Evolutionary conservation across 257 asterid species (phyloP).

Genomic region (Primulina tabacum): DNA sequence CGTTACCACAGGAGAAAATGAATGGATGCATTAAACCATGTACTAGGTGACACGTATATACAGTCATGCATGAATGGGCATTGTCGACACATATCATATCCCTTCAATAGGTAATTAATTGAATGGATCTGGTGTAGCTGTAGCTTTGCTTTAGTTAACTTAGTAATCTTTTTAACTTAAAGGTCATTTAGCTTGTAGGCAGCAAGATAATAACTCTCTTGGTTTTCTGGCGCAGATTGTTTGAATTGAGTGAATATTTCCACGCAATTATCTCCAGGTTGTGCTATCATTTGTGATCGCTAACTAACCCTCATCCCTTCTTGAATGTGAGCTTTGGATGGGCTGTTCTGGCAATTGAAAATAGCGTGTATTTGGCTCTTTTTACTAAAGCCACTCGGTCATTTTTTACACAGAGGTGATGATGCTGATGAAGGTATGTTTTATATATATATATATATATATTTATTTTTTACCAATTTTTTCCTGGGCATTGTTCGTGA

Average conservation of each 20-base stretch:
- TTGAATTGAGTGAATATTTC: constrained; percentile 22
- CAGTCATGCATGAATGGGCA: constrained; percentile 28
- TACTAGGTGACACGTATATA: constrained; percentile 31
- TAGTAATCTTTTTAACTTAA: constrained; percentile 29
- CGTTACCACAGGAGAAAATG: constrained; percentile 38
- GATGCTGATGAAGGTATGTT: constrained; percentile 60
- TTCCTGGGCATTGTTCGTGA: too few species aligned
- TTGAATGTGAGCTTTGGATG: constrained; percentile 62
- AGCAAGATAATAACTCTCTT: constrained; percentile 27
- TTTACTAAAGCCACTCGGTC: constrained; percentile 38
- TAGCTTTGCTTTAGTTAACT: constrained; percentile 32
- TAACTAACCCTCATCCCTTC: constrained; percentile 53
- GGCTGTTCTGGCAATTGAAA: constrained; percentile 55
- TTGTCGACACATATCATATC: constrained; percentile 37
- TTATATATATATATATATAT: neutral
- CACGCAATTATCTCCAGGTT: constrained; percentile 11
- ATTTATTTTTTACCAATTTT: too few species aligned
- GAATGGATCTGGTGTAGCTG: constrained; percentile 43
- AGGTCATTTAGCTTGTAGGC: constrained; percentile 40
- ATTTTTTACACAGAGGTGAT: constrained; percentile 37
- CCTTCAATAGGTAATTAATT: constrained; percentile 36
- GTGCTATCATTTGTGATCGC: constrained; percentile 38
- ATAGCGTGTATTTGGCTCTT: constrained; percentile 35
- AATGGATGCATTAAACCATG: constrained; percentile 35
- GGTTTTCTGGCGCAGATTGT: constrained; percentile 35